Evolutionary conservation across 306 rosid species (phyloP).

Genomic region (Psophocarpus tetragonolobus): DNA sequence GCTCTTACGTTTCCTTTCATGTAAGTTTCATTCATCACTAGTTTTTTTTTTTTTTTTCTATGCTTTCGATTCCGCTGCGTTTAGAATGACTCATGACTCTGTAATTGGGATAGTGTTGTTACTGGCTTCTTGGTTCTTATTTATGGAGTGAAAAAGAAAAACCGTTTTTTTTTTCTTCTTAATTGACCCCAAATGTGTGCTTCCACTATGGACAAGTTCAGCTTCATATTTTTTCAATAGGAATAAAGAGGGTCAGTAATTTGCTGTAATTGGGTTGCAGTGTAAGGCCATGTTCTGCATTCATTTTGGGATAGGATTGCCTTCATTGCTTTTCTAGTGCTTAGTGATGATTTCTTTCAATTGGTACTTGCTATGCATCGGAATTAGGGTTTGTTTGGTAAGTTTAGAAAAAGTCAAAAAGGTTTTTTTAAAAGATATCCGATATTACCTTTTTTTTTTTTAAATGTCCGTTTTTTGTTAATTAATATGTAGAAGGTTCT

Average conservation of each 20-base stretch:
- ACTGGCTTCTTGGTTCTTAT: background rate
- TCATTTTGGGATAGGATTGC: constrained; percentile 1
- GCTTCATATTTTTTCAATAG: background rate
- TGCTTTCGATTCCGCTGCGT: background rate
- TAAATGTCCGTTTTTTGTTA: too few species aligned
- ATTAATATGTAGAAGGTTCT: too few species aligned
- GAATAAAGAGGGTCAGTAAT: background rate
- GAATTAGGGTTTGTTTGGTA: background rate
- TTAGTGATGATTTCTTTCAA: background rate
- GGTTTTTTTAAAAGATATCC: too few species aligned
- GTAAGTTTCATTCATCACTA: constrained; percentile 32
- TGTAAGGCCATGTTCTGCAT: background rate
- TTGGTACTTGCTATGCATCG: background rate
- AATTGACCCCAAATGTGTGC: background rate
- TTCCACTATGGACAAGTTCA: background rate
- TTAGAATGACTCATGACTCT: too few species aligned
- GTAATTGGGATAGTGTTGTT: too few species aligned
- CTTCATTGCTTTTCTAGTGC: background rate
- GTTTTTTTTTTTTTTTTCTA: too few species aligned
- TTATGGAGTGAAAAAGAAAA: background rate
- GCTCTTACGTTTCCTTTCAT: constrained; percentile 20
- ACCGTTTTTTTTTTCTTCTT: background rate
- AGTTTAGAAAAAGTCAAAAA: too few species aligned
- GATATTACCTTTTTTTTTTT: too few species aligned
- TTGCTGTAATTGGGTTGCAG: background rate